A percentile compares a stretch with the other conserved stretches of the same genome.
phyloP scores from a whole-genome alignment of 495 filamentous ascomycete species.

The Clavariopsis aquatica region DNA sequence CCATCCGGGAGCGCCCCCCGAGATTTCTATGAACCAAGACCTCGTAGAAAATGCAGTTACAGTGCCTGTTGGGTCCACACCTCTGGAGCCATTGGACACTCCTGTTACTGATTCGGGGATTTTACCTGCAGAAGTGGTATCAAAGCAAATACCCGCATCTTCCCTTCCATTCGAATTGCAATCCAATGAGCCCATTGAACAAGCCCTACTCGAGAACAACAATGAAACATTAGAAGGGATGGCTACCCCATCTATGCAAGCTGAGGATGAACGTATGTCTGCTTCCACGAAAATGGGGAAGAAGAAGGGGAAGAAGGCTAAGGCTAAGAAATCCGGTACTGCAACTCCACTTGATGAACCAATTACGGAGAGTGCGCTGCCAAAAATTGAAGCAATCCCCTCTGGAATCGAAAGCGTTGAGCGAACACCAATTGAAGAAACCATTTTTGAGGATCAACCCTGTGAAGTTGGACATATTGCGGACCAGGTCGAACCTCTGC shows the following conservation, averaged over 20 bases:
- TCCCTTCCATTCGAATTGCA: neutral
- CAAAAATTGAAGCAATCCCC: neutral
- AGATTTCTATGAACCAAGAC: no score
- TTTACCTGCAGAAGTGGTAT: neutral
- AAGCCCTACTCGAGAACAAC: neutral
- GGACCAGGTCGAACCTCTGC: neutral
- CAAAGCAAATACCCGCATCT: neutral
- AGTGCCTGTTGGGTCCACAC: no score
- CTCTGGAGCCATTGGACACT: no score
- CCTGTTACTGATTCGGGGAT: neutral
- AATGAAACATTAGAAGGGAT: neutral
- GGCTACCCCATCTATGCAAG: neutral
- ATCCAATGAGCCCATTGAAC: neutral
- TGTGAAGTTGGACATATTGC: no score
- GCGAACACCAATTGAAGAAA: neutral
- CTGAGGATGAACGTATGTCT: conserved; percentile 8
- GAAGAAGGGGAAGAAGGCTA: conserved; percentile 31
- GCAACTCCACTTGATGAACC: conserved; percentile 9
- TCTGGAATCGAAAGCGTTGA: neutral
- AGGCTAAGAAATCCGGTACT: conserved; percentile 18
- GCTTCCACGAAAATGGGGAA: conserved; percentile 13
- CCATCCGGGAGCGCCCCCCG: neutral
- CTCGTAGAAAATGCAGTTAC: no score
- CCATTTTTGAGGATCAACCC: neutral
- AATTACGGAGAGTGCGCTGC: neutral